These are phyloP conservation scores for Ceriops tagal DNA, from an alignment of 345 rosid species.

Conservation along the genomic window DNA sequence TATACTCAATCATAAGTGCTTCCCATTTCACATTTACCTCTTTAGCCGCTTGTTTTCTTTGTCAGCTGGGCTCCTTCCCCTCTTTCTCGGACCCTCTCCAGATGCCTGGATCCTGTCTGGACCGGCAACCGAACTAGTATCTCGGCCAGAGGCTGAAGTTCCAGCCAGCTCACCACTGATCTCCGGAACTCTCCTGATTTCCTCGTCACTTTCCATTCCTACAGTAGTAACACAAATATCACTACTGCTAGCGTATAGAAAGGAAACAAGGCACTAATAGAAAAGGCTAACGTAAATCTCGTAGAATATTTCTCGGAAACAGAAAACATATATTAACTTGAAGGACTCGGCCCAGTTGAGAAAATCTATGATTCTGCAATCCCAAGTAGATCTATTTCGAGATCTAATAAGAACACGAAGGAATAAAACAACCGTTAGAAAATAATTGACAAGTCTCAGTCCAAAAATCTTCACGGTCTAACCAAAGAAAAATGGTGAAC, in stretches of 20 bases:
- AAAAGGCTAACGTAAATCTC: slow-evolving; percentile 3
- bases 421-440: neutral
- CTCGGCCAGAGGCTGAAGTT: slow-evolving; percentile 43
- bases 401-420: neutral
- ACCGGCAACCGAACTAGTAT: slow-evolving; percentile 41
- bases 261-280: neutral
- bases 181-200: slow-evolving; percentile 93
- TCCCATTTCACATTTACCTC: slow-evolving; percentile 38
- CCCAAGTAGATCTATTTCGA: slow-evolving; percentile 7
- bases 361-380: slow-evolving; percentile 12
- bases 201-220: slow-evolving; percentile 98
- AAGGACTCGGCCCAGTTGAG: slow-evolving; percentile 13
- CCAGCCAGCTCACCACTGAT: slow-evolving; percentile 62
- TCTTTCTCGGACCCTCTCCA: slow-evolving; percentile 59
- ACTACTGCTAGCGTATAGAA: neutral
- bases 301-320: neutral
- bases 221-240: neutral
- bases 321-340: neutral
- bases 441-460: neutral
- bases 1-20: neutral
- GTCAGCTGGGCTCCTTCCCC: slow-evolving; percentile 89
- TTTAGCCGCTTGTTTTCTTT: slow-evolving; percentile 86
- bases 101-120: slow-evolving; percentile 43
- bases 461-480: neutral
- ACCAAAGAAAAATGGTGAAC: neutral